These are phyloP conservation scores for Stipa capillata DNA, from an alignment of 176 grass and related monocot genomes.

Conservation along the genomic window DNA sequence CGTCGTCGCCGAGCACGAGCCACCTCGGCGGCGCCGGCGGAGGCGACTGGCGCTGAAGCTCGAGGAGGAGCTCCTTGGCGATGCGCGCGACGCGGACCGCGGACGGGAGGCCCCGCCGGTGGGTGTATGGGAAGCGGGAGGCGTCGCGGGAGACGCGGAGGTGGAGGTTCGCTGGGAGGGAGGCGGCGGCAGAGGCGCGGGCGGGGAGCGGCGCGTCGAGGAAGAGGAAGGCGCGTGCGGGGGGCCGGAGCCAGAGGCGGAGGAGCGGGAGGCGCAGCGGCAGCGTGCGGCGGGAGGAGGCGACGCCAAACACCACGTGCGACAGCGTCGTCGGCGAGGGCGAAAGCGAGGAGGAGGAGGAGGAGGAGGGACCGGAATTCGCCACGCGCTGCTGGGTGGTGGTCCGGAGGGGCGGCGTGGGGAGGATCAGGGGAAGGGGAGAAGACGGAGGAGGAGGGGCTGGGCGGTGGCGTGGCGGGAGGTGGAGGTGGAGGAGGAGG, in stretches of 20 bases:
- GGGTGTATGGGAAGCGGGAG: conserved; percentile 71
- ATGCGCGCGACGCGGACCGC: conserved; percentile 90
- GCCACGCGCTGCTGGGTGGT: background rate
- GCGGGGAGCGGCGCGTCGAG: conserved; percentile 32
- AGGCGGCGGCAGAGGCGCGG: no score
- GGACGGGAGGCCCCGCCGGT: conserved; percentile 55
- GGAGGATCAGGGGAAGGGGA: background rate
- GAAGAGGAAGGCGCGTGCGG: conserved; percentile 52
- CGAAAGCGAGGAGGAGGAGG: fast-evolving
- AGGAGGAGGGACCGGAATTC: background rate
- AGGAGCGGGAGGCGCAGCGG: conserved; percentile 45
- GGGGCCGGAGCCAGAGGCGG: conserved; percentile 62
- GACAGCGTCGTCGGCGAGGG: conserved; percentile 27
- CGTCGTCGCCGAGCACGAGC: conserved; percentile 87
- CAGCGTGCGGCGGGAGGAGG: conserved; percentile 53
- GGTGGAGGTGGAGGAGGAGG: conserved; percentile 18
- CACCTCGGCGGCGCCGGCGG: conserved; percentile 30
- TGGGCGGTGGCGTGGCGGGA: background rate
- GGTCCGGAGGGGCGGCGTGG: background rate
- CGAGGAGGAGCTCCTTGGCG: conserved; percentile 56
- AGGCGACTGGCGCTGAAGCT: background rate
- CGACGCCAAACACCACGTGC: conserved; percentile 77
- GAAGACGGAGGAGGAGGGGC: conserved; percentile 2
- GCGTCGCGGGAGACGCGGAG: conserved; percentile 48
- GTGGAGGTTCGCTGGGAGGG: conserved; percentile 11